Percentiles rank a stretch among this genome's conserved stretches.
Conservation (phyloP, 805 yeast species). For the Saturnispora ahearnii region DNA sequence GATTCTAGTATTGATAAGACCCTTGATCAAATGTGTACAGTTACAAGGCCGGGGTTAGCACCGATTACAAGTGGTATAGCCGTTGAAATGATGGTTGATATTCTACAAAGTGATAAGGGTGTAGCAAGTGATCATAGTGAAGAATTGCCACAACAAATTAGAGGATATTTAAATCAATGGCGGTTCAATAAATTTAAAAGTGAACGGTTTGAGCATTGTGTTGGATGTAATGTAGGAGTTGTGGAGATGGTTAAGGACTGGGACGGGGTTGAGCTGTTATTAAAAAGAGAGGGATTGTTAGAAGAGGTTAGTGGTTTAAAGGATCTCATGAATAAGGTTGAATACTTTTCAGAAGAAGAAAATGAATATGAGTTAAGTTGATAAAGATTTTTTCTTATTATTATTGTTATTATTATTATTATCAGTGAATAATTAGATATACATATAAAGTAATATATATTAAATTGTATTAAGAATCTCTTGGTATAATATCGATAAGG, state of each 20-base stretch:
- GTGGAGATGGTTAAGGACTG: conserved; percentile 48
- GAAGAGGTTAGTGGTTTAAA: conserved; percentile 76
- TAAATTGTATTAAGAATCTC: conserved; percentile 59
- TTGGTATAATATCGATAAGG: conserved; percentile 89
- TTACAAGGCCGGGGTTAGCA: conserved; percentile 95
- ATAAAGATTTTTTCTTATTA: neutral
- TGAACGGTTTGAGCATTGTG: conserved; percentile 67
- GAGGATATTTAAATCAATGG: conserved; percentile 74
- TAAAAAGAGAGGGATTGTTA: conserved; percentile 56
- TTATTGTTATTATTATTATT: neutral
- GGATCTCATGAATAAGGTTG: conserved; percentile 64
- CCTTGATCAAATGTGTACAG: conserved; percentile 97
- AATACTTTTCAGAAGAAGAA: conserved; percentile 30
- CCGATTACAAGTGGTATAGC: conserved; percentile 78
- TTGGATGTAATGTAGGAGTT: conserved; percentile 72
- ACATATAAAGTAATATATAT: neutral
- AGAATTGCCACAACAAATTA: conserved; percentile 70
- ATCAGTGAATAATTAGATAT: neutral
- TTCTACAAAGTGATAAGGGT: conserved; percentile 27
- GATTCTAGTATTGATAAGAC: conserved; percentile 85
- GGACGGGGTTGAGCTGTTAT: conserved; percentile 69
- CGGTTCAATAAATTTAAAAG: conserved; percentile 57
- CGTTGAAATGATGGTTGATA: conserved; percentile 69
- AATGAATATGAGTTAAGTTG: conserved; percentile 24
- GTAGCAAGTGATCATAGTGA: neutral